A percentile compares a stretch with the other conserved stretches of the same genome.
These are phyloP conservation scores for Eucalyptus sp. DNA, from an alignment of 345 rosid species.

Conservation along the genomic window DNA sequence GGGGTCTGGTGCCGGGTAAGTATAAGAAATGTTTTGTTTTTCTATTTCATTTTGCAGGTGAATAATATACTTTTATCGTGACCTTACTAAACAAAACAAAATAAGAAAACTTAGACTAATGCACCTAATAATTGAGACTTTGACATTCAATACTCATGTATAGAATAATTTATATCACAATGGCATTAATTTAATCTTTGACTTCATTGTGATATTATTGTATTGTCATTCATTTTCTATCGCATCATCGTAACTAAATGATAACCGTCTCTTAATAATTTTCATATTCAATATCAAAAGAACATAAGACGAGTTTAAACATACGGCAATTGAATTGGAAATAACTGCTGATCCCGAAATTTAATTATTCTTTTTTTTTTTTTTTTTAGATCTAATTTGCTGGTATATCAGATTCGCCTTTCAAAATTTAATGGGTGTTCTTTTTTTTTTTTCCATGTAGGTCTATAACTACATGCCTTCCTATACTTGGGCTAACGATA, in stretches of 20 bases:
- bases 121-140: neutral
- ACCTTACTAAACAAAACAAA: neutral
- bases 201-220: neutral
- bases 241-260: neutral
- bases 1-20: neutral
- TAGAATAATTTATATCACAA: neutral
- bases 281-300: neutral
- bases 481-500: slow-evolving; percentile 14
- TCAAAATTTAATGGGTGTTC: neutral
- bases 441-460: neutral
- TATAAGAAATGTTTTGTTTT: neutral
- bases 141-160: neutral
- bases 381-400: neutral
- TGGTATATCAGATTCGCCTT: neutral
- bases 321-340: neutral
- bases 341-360: neutral
- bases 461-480: neutral
- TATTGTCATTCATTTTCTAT: neutral
- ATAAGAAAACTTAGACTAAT: neutral
- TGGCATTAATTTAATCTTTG: neutral
- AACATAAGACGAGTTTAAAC: neutral
- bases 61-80: neutral
- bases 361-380: neutral
- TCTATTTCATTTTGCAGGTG: neutral
- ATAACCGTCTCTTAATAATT: neutral